Evolutionary conservation across 768 basidiomycete genomes (phyloP).

Genomic region (Termitomyces sp.): DNA sequence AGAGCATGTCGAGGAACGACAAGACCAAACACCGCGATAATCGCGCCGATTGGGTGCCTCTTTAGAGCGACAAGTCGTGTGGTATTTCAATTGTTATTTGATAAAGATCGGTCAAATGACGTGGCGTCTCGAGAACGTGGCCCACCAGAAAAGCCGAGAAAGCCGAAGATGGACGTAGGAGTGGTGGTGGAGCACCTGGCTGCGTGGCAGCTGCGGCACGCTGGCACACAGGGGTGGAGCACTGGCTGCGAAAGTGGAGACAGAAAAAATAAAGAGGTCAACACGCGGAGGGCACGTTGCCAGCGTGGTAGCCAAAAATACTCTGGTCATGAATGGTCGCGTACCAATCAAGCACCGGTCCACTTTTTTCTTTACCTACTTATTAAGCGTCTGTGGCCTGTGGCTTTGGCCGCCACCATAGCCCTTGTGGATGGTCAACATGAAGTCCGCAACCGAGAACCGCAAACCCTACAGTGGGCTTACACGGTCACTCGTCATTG

Average conservation of each 20-base stretch:
- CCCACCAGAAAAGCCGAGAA: slow-evolving; percentile 10
- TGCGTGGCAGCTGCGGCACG: slow-evolving; percentile 3
- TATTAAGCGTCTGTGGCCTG: slow-evolving; percentile 4
- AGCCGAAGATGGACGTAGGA: slow-evolving; percentile 3
- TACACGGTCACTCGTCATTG: slow-evolving; percentile 63
- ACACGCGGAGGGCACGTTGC: slow-evolving; percentile 10
- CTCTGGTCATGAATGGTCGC: slow-evolving; percentile 8
- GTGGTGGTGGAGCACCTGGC: not conserved
- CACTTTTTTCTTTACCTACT: slow-evolving; percentile 6
- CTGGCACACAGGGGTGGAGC: not conserved
- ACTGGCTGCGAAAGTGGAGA: not conserved
- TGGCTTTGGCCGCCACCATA: slow-evolving; percentile 5
- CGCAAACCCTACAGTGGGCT: slow-evolving; percentile 70
- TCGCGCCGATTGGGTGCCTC: slow-evolving; percentile 26
- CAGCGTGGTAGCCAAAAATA: slow-evolving; percentile 11
- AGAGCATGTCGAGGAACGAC: slow-evolving; percentile 36
- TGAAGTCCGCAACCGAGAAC: slow-evolving; percentile 38
- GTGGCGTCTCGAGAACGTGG: slow-evolving; percentile 9
- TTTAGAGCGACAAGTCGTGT: slow-evolving; percentile 13
- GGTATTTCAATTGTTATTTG: slow-evolving; percentile 6
- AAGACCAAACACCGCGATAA: slow-evolving; percentile 33
- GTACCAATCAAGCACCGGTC: slow-evolving; percentile 17
- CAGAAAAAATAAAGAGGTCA: too few species aligned
- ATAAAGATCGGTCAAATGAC: slow-evolving; percentile 14
- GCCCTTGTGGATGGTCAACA: slow-evolving; percentile 10